Conservation (phyloP, 2,329 filamentous ascomycete species). For the Colletotrichum zoysiae region DNA sequence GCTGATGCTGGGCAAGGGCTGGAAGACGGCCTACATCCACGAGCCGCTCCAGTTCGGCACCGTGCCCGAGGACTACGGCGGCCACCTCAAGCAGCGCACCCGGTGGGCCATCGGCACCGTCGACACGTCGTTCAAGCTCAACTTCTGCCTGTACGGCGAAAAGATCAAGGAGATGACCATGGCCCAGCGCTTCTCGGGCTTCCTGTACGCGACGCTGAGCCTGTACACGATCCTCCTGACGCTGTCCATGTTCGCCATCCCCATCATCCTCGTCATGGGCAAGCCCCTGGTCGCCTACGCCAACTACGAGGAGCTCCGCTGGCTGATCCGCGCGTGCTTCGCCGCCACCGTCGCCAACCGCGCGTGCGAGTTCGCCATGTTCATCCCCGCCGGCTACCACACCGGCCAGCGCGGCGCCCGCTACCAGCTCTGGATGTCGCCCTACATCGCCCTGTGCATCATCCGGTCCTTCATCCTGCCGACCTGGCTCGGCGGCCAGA, state of each 20-base stretch:
- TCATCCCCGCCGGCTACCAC: conserved; percentile 69
- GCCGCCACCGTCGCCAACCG: conserved; percentile 63
- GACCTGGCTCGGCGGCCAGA: conserved; percentile 69
- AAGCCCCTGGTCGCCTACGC: conserved; percentile 69
- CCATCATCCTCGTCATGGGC: conserved; percentile 68
- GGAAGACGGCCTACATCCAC: conserved; percentile 71
- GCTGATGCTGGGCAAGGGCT: conserved; percentile 69
- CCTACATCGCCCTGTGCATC: conserved; percentile 70
- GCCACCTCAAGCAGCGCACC: conserved; percentile 69
- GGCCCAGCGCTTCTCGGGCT: conserved; percentile 70
- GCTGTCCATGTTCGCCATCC: conserved; percentile 68
- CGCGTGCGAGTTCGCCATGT: conserved; percentile 70
- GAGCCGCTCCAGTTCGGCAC: conserved; percentile 72
- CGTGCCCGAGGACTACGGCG: conserved; percentile 67
- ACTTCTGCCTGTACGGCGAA: conserved; percentile 69
- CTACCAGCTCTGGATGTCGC: conserved; percentile 73
- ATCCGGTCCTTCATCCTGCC: conserved; percentile 70
- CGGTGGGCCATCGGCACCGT: conserved; percentile 69
- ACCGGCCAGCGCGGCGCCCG: conserved; percentile 68
- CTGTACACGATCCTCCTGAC: conserved; percentile 68
- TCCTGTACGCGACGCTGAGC: conserved; percentile 67
- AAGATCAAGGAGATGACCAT: conserved; percentile 65
- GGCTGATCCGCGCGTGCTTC: conserved; percentile 69
- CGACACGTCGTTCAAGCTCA: conserved; percentile 70
- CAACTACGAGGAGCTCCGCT: conserved; percentile 65